Evolutionary conservation across 2,329 filamentous ascomycete genomes (phyloP).

Genomic region (Penicillium janthinellum): DNA sequence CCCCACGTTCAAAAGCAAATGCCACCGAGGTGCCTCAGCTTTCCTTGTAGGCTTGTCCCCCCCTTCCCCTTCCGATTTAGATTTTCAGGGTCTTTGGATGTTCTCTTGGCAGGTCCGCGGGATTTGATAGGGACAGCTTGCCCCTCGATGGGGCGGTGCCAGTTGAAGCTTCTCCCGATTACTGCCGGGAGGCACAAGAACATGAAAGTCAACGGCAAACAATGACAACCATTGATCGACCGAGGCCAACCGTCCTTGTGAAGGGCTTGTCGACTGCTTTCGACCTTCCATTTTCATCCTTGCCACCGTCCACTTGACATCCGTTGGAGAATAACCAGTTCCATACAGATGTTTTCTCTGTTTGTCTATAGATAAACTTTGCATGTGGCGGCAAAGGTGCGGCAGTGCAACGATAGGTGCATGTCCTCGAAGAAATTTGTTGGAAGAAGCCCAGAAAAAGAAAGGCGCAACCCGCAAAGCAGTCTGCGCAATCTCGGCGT

Average conservation of each 20-base stretch:
- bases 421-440: background rate
- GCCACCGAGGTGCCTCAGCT: slow-evolving; percentile 16
- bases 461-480: background rate
- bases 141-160: background rate
- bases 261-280: slow-evolving; percentile 4
- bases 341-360: slow-evolving; percentile 10
- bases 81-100: background rate
- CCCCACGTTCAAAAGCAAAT: slow-evolving; percentile 25
- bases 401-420: background rate
- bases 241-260: slow-evolving; percentile 23
- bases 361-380: slow-evolving; percentile 12
- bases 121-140: slow-evolving; percentile 1
- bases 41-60: background rate
- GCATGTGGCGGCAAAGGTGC: slow-evolving; percentile 3
- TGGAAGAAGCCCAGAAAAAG: background rate
- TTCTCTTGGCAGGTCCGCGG: background rate
- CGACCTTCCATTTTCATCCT: slow-evolving; percentile 17
- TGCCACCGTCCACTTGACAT: slow-evolving; percentile 10
- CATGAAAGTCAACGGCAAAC: background rate
- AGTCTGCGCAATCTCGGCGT: background rate
- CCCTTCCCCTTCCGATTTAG: background rate
- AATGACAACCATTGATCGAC: slow-evolving; percentile 7
- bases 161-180: slow-evolving; percentile 5
- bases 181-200: background rate
- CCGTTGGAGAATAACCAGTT: background rate